These are phyloP conservation scores for Aspergillus indologenus DNA, from an alignment of 495 filamentous ascomycete genomes.

Conservation along the genomic window DNA sequence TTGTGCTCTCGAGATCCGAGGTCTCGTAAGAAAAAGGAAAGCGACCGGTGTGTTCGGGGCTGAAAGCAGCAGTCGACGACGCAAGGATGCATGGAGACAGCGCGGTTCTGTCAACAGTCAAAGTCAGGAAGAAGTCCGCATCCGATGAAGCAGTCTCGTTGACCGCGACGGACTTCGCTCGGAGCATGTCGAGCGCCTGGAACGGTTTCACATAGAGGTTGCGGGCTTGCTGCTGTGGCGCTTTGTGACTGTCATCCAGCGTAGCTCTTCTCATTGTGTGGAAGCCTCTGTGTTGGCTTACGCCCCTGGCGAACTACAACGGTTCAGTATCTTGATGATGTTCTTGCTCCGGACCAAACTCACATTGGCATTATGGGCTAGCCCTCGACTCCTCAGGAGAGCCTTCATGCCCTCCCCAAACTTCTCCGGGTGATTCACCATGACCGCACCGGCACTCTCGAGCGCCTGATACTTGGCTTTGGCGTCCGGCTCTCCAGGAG, in stretches of 20 bases:
- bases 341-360: constrained; percentile 8
- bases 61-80: constrained; percentile 47
- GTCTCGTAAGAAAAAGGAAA: constrained; percentile 62
- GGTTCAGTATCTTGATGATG: constrained; percentile 14
- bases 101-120: constrained; percentile 64
- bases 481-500: constrained; percentile 63
- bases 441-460: constrained; percentile 65
- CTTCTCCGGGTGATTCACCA: constrained; percentile 78
- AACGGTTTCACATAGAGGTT: constrained; percentile 56
- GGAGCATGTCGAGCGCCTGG: constrained; percentile 59
- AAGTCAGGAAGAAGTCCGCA: constrained; percentile 50
- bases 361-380: constrained; percentile 25
- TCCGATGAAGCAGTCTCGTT: constrained; percentile 32
- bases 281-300: constrained; percentile 44
- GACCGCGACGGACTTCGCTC: constrained; percentile 47
- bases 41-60: constrained; percentile 38
- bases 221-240: constrained; percentile 42
- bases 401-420: constrained; percentile 71
- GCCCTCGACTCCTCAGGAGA: constrained; percentile 40
- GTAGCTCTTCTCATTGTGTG: constrained; percentile 47
- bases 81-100: constrained; percentile 65
- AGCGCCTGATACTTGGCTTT: constrained; percentile 64
- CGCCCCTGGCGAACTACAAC: constrained; percentile 18
- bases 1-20: constrained; percentile 28
- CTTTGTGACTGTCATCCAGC: constrained; percentile 3